Conservation (phyloP, 208 protist species). For the Leptomonas seymouri region DNA sequence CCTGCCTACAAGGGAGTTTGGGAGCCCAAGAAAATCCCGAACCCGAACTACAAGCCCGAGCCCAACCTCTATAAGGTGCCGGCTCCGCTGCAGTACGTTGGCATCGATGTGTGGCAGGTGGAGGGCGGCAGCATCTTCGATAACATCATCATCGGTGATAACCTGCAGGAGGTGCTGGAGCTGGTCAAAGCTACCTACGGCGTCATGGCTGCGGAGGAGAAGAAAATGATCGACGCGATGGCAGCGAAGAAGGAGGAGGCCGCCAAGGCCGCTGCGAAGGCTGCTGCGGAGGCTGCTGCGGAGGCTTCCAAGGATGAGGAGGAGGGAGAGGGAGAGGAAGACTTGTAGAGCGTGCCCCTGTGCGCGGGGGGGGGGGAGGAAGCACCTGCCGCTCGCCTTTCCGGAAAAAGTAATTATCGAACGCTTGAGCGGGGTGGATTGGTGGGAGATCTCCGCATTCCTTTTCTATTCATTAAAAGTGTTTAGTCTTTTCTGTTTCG, state of each 20-base stretch:
- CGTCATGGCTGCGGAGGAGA: constrained; percentile 32
- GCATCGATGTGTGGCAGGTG: constrained; percentile 97
- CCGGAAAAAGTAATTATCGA: too few relatives aligned
- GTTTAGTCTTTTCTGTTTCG: too few relatives aligned
- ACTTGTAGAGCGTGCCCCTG: constrained; percentile 1
- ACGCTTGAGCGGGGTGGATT: too few relatives aligned
- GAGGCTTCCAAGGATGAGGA: constrained; percentile 1
- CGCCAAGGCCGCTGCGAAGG: constrained; percentile 3
- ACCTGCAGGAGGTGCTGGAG: constrained; percentile 81
- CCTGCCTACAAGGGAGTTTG: constrained; percentile 96
- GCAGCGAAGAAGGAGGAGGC: constrained; percentile 10
- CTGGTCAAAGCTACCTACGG: constrained; percentile 33
- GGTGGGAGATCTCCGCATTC: too few relatives aligned
- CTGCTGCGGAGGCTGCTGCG: constrained; percentile 1
- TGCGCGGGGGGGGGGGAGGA: too few relatives aligned
- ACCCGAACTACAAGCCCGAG: constrained; percentile 90
- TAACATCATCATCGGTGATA: constrained; percentile 94
- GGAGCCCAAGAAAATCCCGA: constrained; percentile 85
- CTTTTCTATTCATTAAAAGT: too few relatives aligned
- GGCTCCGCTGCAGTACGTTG: constrained; percentile 78
- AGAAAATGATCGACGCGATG: constrained; percentile 5
- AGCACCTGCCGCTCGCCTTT: too few relatives aligned
- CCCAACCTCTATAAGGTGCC: constrained; percentile 68
- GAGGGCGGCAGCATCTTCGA: constrained; percentile 96
- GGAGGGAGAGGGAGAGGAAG: neutral